Evolutionary conservation across 495 filamentous ascomycete genomes (phyloP).

Genomic region (Parmelia sp.): DNA sequence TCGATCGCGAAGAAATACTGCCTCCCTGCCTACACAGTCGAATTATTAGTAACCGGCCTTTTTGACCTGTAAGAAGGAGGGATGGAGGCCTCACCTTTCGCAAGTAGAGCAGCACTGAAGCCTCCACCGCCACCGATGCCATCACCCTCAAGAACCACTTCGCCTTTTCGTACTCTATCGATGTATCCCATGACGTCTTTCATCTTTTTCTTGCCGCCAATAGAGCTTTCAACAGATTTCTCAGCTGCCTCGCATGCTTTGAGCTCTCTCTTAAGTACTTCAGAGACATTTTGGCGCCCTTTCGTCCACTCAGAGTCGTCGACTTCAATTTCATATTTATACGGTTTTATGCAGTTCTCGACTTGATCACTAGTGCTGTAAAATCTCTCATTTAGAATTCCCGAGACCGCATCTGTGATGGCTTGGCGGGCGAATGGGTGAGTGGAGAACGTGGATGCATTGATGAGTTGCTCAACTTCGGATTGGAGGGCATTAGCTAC

Average conservation of each 20-base stretch:
- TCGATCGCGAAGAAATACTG: conserved; percentile 85
- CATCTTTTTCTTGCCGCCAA: conserved; percentile 76
- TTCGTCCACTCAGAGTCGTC: conserved; percentile 81
- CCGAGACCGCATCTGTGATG: conserved; percentile 79
- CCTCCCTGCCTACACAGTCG: conserved; percentile 63
- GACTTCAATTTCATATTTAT: conserved; percentile 94
- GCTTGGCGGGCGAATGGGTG: conserved; percentile 89
- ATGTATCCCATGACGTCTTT: conserved; percentile 88
- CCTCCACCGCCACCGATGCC: conserved; percentile 81
- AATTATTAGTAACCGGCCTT: no score
- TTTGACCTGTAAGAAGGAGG: not conserved
- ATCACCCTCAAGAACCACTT: conserved; percentile 75
- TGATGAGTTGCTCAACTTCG: conserved; percentile 72
- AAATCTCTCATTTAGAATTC: conserved; percentile 87
- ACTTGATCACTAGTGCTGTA: conserved; percentile 96
- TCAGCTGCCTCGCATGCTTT: conserved; percentile 72
- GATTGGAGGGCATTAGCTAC: conserved; percentile 81
- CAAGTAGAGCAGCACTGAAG: conserved; percentile 75
- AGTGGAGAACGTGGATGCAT: conserved; percentile 71
- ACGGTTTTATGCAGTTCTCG: conserved; percentile 99
- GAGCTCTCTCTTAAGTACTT: conserved; percentile 75
- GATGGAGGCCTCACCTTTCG: conserved; percentile 54
- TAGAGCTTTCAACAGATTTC: conserved; percentile 62
- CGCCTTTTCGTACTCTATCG: conserved; percentile 77
- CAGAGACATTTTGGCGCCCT: conserved; percentile 70